These are phyloP conservation scores for Boletus sensibilis DNA, from an alignment of 768 basidiomycete species.

Conservation along the genomic window DNA sequence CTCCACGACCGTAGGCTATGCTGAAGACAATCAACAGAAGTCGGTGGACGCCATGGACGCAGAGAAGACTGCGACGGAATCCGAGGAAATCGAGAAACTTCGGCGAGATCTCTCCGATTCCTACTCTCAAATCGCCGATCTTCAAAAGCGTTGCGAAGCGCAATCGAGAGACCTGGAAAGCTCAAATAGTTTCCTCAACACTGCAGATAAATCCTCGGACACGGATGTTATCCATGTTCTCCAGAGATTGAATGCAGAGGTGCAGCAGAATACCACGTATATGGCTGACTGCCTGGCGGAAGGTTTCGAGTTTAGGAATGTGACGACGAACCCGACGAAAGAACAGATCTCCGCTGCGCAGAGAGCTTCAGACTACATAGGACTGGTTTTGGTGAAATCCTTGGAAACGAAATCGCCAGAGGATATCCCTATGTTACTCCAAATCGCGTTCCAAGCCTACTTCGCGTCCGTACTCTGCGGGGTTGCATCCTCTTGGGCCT, in stretches of 20 bases:
- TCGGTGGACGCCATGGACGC: background rate
- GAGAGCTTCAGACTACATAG: background rate
- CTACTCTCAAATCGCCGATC: background rate
- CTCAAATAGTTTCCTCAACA: constrained; percentile 3
- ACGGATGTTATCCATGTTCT: constrained; percentile 5
- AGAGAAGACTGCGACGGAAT: background rate
- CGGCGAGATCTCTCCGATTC: constrained; percentile 5
- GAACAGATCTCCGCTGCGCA: constrained; percentile 2
- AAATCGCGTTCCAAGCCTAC: constrained; percentile 9
- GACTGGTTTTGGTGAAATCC: background rate
- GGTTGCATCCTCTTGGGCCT: constrained; percentile 5
- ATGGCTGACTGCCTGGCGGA: constrained; percentile 8
- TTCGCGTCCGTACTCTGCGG: constrained; percentile 3
- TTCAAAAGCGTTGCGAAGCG: constrained; percentile 8
- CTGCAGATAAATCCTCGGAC: constrained; percentile 14
- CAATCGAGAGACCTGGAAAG: constrained; percentile 11
- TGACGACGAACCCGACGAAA: background rate
- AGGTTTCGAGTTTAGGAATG: background rate
- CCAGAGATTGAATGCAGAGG: constrained; percentile 13
- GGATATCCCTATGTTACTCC: constrained; percentile 9
- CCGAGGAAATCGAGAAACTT: constrained; percentile 5
- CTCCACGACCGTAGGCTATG: too few relatives aligned
- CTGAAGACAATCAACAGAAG: background rate
- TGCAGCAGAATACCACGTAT: constrained; percentile 7
- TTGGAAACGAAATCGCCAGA: background rate